Evolutionary conservation across 1,284 basidiomycete genomes (phyloP), one percentile per base, ranked within the genome.

Genomic region (Pterulicium gracile): DNA sequence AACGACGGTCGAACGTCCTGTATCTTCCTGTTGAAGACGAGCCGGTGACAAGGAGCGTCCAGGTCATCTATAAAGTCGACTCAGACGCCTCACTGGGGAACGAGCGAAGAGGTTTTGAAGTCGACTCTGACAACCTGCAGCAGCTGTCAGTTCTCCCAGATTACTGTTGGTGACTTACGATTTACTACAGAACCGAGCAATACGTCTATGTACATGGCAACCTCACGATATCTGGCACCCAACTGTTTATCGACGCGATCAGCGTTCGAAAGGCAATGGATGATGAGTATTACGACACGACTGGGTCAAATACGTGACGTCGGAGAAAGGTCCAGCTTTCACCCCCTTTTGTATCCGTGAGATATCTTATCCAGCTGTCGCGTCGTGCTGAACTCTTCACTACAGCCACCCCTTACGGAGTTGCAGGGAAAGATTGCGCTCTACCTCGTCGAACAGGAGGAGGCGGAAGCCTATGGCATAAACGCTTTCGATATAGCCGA

Each of bases 231-330:
- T 97, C 96, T 62, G 79, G 80, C 39, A 79, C 75, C 55, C 94
- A 90, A 63, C 74, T 81, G 56, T 88, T 89, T 59, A 74, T 97
- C 57, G 87, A 86, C 47, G 81, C 85, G 4, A 78, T 72, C 32
- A 75, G 82, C 53, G 77, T 97, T 52, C 79, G 84, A 21, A 67
- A 69, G 3, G 66, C 87, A 35, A 73, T 67, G 22, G n/a, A n/a
- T n/a, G 68, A 91, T 61, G 94, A 98, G 62, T 65, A 90, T 36
- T 81, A 81, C 56, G n/a, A n/a, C 94, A 88, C 63, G 94, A 98
- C 60, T 61, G 70, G 39, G 54, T 78, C 42, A 77, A 80, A 52
- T 63, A 66, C 10, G 71, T 79, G 53, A 62, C 67, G 18, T 73
- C 50, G 50, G 66, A 57, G 3, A 35, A 5, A 32, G 49, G 34